Percentiles rank a stretch among this genome's conserved stretches.
Conservation (phyloP, 192 early-diverging fungal species). For the Podila minutissima region DNA sequence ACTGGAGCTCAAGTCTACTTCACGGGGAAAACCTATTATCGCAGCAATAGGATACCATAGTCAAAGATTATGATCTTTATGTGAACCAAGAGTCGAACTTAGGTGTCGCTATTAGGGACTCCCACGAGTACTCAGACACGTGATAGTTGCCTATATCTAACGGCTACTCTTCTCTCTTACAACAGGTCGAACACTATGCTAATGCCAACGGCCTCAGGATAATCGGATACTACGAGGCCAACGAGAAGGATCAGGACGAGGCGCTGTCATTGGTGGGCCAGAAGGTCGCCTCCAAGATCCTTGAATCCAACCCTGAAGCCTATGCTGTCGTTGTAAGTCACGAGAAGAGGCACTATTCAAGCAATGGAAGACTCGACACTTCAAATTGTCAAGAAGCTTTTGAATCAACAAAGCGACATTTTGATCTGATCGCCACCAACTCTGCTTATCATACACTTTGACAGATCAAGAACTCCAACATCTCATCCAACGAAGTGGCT, state of each 20-base stretch:
- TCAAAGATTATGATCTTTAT: too few species aligned
- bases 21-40: too few species aligned
- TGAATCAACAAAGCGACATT: background rate
- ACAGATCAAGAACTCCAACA: conserved; percentile 45
- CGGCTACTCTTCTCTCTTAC: background rate
- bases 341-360: background rate
- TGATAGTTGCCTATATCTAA: background rate
- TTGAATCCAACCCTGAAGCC: conserved; percentile 52
- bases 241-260: conserved; percentile 56
- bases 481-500: conserved; percentile 19
- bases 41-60: too few species aligned
- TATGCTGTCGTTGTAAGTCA: conserved; percentile 65
- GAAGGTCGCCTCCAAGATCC: conserved; percentile 64
- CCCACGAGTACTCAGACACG: background rate
- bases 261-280: conserved; percentile 55
- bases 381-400: too few species aligned
- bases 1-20: too few species aligned
- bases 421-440: conserved; percentile 1
- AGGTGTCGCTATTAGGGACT: too few species aligned
- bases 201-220: conserved; percentile 57
- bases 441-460: conserved; percentile 7
- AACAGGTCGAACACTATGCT: conserved; percentile 68
- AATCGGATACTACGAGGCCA: conserved; percentile 73
- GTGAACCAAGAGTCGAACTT: too few species aligned
- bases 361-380: too few species aligned